Percentiles rank a stretch among this genome's conserved stretches.
Evolutionary conservation across 768 basidiomycete species (phyloP).

Genomic region (Suillus variegatus): DNA sequence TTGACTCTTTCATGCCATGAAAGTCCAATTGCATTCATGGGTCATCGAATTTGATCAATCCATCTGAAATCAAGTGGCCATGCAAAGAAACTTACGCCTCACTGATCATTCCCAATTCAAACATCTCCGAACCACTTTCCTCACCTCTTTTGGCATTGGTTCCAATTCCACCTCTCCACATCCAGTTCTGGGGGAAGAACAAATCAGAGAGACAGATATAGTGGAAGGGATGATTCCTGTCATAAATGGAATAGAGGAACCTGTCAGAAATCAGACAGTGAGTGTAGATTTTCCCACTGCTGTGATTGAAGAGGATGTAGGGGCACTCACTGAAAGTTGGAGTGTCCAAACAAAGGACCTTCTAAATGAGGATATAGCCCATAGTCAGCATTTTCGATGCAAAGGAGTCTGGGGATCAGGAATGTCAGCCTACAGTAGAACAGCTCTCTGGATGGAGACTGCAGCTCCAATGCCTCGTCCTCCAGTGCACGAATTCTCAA

Average conservation of each 20-base stretch:
- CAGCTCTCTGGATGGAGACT: background rate
- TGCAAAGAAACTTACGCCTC: background rate
- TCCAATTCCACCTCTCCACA: background rate
- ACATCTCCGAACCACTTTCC: background rate
- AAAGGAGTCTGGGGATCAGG: background rate
- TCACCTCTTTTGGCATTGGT: slow-evolving; percentile 6
- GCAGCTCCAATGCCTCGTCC: background rate
- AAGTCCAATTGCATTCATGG: rapidly evolving
- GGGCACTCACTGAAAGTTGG: background rate
- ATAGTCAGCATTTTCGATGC: background rate
- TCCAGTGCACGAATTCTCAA: background rate
- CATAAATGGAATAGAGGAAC: slow-evolving; percentile 10
- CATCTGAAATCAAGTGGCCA: background rate
- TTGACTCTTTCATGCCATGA: background rate
- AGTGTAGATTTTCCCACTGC: background rate
- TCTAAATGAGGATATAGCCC: background rate
- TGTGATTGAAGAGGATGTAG: background rate
- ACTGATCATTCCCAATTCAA: background rate
- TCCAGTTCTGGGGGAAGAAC: background rate
- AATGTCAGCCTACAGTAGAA: background rate
- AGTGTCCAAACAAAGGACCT: background rate
- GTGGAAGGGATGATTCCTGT: slow-evolving; percentile 2
- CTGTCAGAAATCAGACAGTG: slow-evolving; percentile 1
- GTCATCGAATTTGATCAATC: background rate
- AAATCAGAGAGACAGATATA: slow-evolving; percentile 3